phyloP scores from a whole-genome alignment of 2,329 filamentous ascomycete genomes.

The Venturia oleaginea region DNA sequence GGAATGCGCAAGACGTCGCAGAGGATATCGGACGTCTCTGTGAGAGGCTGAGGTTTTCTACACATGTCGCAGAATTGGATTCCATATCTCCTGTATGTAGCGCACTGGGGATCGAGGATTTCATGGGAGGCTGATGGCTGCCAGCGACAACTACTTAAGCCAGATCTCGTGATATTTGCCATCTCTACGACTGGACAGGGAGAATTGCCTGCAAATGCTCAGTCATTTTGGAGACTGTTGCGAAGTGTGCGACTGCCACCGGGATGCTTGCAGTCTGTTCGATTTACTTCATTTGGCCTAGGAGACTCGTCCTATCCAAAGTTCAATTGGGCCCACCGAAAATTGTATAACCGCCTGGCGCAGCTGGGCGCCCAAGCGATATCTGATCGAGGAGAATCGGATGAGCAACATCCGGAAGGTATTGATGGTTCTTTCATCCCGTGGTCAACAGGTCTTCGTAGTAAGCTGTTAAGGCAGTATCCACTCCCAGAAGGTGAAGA shows the following conservation, averaged over 20 bases:
- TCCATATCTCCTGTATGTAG: constrained; percentile 60
- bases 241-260: constrained; percentile 68
- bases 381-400: constrained; percentile 73
- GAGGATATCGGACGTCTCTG: constrained; percentile 68
- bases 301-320: constrained; percentile 93
- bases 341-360: constrained; percentile 72
- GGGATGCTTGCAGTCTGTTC: constrained; percentile 57
- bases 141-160: constrained; percentile 35
- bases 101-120: neutral
- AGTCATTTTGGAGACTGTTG: constrained; percentile 75
- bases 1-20: constrained; percentile 85
- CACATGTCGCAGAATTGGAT: constrained; percentile 69
- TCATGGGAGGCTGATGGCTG: constrained; percentile 1
- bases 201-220: constrained; percentile 77
- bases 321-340: constrained; percentile 90
- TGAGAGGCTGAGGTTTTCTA: constrained; percentile 70
- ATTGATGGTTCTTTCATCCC: constrained; percentile 73
- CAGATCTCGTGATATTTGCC: constrained; percentile 62
- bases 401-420: constrained; percentile 88
- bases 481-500: constrained; percentile 58
- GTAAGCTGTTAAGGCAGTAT: constrained; percentile 55
- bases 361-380: constrained; percentile 76
- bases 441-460: constrained; percentile 62
- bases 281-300: constrained; percentile 80
- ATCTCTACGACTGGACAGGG: constrained; percentile 92